Percentiles rank a stretch among this genome's conserved stretches.
phyloP scores from a whole-genome alignment of 2,329 filamentous ascomycete genomes.

The Rugonectria rugulosa region DNA sequence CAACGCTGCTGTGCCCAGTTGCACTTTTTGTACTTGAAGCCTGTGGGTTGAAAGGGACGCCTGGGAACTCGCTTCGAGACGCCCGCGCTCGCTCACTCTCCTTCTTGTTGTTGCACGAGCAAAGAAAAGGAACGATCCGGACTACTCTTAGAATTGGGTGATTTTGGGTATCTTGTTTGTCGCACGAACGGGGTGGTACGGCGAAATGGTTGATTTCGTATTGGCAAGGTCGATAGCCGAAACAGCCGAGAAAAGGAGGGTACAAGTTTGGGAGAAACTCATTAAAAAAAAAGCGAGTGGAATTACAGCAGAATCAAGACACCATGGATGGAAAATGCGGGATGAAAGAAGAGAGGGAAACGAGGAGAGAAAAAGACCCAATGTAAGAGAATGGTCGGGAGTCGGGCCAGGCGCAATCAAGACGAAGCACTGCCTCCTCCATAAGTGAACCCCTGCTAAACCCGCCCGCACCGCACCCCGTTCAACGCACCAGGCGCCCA shows the following conservation, averaged over 20 bases:
- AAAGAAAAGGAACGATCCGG: neutral
- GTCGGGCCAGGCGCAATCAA: neutral
- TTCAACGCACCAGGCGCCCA: too few species aligned
- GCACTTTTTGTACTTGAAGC: neutral
- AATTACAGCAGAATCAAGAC: neutral
- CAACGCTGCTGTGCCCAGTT: neutral
- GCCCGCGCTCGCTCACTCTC: neutral
- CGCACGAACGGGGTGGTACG: too few species aligned
- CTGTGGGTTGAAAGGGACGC: neutral
- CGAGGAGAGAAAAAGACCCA: neutral
- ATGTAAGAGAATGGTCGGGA: neutral
- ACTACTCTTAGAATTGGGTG: too few species aligned
- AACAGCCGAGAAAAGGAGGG: too few species aligned
- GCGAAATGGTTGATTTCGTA: too few species aligned
- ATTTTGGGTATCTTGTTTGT: too few species aligned
- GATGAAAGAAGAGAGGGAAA: neutral
- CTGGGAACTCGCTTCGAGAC: too few species aligned
- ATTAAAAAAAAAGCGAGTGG: neutral
- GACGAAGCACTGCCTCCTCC: slow-evolving; percentile 5
- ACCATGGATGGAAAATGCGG: neutral
- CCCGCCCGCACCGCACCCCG: too few species aligned
- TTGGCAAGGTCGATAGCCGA: too few species aligned
- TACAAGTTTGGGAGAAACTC: too few species aligned
- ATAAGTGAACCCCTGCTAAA: too few species aligned
- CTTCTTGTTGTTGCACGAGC: neutral